phyloP scores from a whole-genome alignment of 345 rosid genomes.

The Chamaenerion angustifolium region DNA sequence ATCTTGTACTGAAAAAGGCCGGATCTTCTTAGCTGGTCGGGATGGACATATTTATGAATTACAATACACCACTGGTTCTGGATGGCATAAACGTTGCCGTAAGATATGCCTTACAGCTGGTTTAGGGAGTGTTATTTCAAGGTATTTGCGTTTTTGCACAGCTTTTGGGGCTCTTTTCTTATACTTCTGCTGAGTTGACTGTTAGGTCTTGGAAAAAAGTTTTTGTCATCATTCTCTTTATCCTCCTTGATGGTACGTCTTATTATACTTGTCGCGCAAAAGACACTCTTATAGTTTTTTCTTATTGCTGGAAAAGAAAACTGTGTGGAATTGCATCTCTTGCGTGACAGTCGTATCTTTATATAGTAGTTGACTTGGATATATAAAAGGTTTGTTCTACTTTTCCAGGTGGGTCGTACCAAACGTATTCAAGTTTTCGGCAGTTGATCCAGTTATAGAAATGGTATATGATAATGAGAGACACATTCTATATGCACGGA shows the following conservation, averaged over 20 bases:
- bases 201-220: no score
- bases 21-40: slow-evolving; percentile 87
- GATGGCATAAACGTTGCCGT: slow-evolving; percentile 83
- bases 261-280: neutral
- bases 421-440: slow-evolving; percentile 85
- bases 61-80: slow-evolving; percentile 72
- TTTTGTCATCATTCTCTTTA: neutral
- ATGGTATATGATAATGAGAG: slow-evolving; percentile 92
- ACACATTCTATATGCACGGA: slow-evolving; percentile 77
- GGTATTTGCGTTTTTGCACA: slow-evolving; percentile 24
- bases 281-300: no score
- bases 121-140: slow-evolving; percentile 84
- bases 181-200: no score
- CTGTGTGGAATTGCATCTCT: no score
- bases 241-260: neutral
- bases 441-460: slow-evolving; percentile 81
- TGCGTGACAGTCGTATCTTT: no score
- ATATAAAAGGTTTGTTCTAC: slow-evolving; percentile 4
- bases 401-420: slow-evolving; percentile 92
- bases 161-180: neutral
- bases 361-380: neutral
- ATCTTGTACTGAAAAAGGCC: slow-evolving; percentile 66
- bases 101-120: slow-evolving; percentile 94
- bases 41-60: slow-evolving; percentile 90
- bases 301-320: no score